Evolutionary conservation across 306 rosid genomes (phyloP), one percentile per base, ranked within the genome.

Genomic region (Medicago lupulina): DNA sequence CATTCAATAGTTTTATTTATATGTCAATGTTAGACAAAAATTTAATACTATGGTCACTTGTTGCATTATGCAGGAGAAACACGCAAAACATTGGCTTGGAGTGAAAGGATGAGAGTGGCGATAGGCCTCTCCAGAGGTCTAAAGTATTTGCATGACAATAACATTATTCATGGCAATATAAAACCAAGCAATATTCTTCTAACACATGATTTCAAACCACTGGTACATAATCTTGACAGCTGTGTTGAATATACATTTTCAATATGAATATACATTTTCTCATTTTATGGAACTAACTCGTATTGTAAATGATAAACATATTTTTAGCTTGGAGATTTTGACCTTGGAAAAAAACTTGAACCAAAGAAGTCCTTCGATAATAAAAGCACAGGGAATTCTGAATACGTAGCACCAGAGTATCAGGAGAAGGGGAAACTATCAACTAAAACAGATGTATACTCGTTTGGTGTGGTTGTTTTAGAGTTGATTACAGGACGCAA

Each of bases 151-250:
- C 97, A 93, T 79, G 74, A 78, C 10, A 93, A 84, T 80, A 84
- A 81, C 72, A 87, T 93, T 71, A 86, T 93, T 72, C 98, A 93
- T 79, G 88, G 96, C 70, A 92, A 87, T 67, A 81, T 93, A 73
- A 89, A 89, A 70, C 90, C 98, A 38, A 93, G 83, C 63, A 90
- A 88, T 79, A 88, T 93, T 83, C 93, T 93, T 59, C 87, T 93
- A 51, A 85, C 92, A 54, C 96, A 91, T 76, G 97, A 90, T 71
- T 76, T 87, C 53, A 82, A 85, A 63, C 78, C 95, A 38, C 67
- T 91, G 96, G 98, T 90, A 90, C 78, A 41, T 41, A 79, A 73
- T 46, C 73, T 76, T 68, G 60, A 58, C 41, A 63, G 10, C 31
- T 59, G 10, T 67, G 66, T 81, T 63, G 18, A 28, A 60, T 65